Evolutionary conservation across 306 rosid species (phyloP).

Genomic region (Quercus rubra): DNA sequence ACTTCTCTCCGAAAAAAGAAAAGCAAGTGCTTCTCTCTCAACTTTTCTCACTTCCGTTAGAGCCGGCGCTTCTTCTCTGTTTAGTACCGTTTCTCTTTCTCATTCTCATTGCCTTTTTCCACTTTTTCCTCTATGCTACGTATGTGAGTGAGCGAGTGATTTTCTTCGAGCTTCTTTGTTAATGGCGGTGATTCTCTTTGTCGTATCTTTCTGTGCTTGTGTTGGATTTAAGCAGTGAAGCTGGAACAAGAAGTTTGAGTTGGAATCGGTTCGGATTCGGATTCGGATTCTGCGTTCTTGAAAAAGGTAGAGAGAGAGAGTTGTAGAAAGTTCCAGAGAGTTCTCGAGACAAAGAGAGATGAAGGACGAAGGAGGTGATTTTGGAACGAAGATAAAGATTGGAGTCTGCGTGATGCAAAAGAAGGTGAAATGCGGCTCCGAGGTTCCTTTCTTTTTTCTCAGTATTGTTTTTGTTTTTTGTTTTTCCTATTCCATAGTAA

Average conservation of each 20-base stretch:
- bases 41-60: no score
- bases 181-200: not conserved
- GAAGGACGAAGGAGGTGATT: conserved; percentile 23
- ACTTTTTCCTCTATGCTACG: no score
- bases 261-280: not conserved
- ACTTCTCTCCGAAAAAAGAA: no score
- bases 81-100: no score
- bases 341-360: conserved; percentile 2
- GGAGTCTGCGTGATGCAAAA: conserved; percentile 99
- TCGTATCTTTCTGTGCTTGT: not conserved
- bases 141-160: not conserved
- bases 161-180: conserved; percentile 1
- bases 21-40: no score
- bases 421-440: conserved; percentile 97
- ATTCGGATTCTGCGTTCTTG: conserved; percentile 19
- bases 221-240: conserved; percentile 8
- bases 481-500: not conserved
- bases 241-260: conserved; percentile 2
- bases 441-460: conserved; percentile 50
- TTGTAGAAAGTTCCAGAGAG: not conserved
- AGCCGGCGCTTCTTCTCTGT: no score
- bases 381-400: conserved; percentile 51
- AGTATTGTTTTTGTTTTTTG: conserved; percentile 1
- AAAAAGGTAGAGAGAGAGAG: conserved; percentile 9
- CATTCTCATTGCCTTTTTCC: no score